Evolutionary conservation across 2,329 filamentous ascomycete genomes (phyloP).

Genomic region (Ophiostoma montium): DNA sequence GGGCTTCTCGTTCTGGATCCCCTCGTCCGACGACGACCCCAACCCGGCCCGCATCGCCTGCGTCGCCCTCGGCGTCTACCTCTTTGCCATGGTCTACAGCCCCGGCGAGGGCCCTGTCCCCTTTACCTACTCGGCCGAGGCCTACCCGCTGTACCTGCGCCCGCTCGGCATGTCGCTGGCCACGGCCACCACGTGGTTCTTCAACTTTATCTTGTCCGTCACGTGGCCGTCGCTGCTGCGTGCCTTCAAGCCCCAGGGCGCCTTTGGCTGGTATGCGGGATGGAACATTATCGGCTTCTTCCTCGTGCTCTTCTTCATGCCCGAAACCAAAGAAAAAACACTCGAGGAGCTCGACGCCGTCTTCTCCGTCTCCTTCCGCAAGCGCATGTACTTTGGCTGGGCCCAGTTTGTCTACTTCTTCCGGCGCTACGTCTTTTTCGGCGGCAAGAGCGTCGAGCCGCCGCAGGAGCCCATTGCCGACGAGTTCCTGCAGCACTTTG

Average conservation of each 20-base stretch:
- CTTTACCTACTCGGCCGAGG: slow-evolving; percentile 54
- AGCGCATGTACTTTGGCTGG: slow-evolving; percentile 14
- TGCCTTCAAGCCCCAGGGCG: slow-evolving; percentile 32
- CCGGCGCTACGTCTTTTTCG: slow-evolving; percentile 11
- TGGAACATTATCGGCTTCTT: slow-evolving; percentile 35
- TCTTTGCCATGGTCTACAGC: slow-evolving; percentile 36
- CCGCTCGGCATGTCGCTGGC: slow-evolving; percentile 47
- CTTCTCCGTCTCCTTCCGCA: slow-evolving; percentile 19
- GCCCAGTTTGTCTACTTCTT: slow-evolving; percentile 13
- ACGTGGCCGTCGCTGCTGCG: slow-evolving; percentile 32
- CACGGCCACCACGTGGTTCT: slow-evolving; percentile 37
- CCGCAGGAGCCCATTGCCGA: slow-evolving; percentile 8
- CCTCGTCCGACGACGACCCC: slow-evolving; percentile 11
- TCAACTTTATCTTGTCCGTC: slow-evolving; percentile 27
- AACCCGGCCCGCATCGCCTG: slow-evolving; percentile 27
- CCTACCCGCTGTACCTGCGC: slow-evolving; percentile 49
- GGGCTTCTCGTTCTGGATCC: slow-evolving; percentile 33
- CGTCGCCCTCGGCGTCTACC: slow-evolving; percentile 34
- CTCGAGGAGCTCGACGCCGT: slow-evolving; percentile 26
- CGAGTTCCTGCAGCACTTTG: not conserved
- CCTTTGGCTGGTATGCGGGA: slow-evolving; percentile 34
- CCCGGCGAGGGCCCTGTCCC: slow-evolving; percentile 50
- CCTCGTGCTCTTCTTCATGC: slow-evolving; percentile 24
- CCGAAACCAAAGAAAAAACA: slow-evolving; percentile 27
- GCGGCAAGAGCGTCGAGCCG: slow-evolving; percentile 1